Percentiles rank a stretch among this genome's conserved stretches.
These are phyloP conservation scores for Candida verbasci DNA, from an alignment of 805 yeast species.

Conservation along the genomic window DNA sequence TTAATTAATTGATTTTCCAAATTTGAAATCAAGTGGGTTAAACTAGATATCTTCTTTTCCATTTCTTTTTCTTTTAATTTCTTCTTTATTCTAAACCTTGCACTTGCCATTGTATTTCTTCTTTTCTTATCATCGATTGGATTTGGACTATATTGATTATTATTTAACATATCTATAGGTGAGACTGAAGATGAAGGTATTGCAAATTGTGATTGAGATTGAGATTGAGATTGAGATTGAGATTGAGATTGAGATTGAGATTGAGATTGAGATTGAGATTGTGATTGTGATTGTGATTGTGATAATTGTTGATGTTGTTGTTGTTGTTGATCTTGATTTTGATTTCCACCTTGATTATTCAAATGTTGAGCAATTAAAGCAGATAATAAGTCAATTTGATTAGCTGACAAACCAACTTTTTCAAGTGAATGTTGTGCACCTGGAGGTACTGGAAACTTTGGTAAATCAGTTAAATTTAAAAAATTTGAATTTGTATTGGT, in stretches of 20 bases:
- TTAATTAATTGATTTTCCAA: slow-evolving; percentile 47
- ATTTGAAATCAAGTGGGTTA: slow-evolving; percentile 41
- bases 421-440: slow-evolving; percentile 63
- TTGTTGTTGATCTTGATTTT: neutral
- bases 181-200: neutral
- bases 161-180: slow-evolving; percentile 16
- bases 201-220: neutral
- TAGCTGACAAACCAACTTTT: slow-evolving; percentile 61
- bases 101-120: slow-evolving; percentile 63
- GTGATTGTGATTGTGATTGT: neutral
- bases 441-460: slow-evolving; percentile 65
- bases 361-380: slow-evolving; percentile 59
- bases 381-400: slow-evolving; percentile 69
- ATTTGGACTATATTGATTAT: neutral
- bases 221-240: slow-evolving; percentile 1
- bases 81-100: slow-evolving; percentile 60
- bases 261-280: neutral
- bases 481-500: neutral
- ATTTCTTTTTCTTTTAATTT: slow-evolving; percentile 56
- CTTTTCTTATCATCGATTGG: slow-evolving; percentile 42
- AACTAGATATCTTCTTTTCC: slow-evolving; percentile 42
- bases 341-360: too few species aligned
- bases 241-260: neutral
- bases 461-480: slow-evolving; percentile 27
- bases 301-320: neutral